phyloP scores from a whole-genome alignment of 306 rosid species.

The Echinosophora koreensis region DNA sequence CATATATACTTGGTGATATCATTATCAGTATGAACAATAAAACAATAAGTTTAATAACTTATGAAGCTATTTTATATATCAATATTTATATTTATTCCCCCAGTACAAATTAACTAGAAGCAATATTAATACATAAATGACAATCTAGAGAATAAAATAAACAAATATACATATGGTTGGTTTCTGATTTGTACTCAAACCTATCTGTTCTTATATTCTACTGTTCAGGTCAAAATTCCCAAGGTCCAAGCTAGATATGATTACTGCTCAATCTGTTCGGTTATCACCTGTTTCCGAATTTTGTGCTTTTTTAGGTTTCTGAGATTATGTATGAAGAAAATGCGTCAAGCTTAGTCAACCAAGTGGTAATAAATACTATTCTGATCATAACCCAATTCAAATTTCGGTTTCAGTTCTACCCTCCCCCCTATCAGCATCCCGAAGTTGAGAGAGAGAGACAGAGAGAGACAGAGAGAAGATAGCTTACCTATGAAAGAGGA shows the following conservation, averaged over 20 bases:
- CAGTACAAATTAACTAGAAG: too few relatives aligned
- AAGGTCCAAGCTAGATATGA: constrained; percentile 2
- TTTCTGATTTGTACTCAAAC: not conserved
- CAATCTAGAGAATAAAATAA: too few relatives aligned
- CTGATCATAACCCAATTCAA: constrained; percentile 19
- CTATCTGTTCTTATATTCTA: not conserved
- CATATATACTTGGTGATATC: too few relatives aligned
- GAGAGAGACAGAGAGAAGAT: too few relatives aligned
- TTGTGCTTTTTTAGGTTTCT: constrained; percentile 36
- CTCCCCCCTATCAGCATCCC: not conserved
- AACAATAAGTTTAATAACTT: too few relatives aligned
- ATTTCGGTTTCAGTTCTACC: constrained; percentile 35
- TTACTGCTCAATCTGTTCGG: not conserved
- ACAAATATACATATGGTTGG: too few relatives aligned
- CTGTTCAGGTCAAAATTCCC: not conserved
- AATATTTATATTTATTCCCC: too few relatives aligned
- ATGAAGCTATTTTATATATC: too few relatives aligned
- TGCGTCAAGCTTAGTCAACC: constrained; percentile 27
- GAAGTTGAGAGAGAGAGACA: constrained; percentile 37
- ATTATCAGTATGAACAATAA: too few relatives aligned
- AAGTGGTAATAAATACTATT: constrained; percentile 4
- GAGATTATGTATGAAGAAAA: constrained; percentile 35
- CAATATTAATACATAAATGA: too few relatives aligned
- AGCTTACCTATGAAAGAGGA: too few relatives aligned
- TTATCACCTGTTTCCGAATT: not conserved